These are phyloP conservation scores for Daldinia decipiens DNA, from an alignment of 495 filamentous ascomycete genomes.

Conservation along the genomic window DNA sequence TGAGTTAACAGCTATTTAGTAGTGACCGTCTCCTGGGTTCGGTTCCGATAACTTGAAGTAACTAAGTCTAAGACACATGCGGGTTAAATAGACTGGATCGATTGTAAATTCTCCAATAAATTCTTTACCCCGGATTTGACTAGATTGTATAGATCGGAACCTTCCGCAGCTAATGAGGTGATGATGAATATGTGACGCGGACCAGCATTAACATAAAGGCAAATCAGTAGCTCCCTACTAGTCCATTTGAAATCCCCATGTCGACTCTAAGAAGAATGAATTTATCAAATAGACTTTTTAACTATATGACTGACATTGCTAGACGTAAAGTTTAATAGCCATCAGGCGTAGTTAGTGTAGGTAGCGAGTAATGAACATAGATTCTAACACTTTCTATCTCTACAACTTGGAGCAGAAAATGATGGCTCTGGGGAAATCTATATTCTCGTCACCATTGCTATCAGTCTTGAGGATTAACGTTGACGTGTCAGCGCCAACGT, in stretches of 20 bases:
- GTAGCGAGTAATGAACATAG: slow-evolving; percentile 30
- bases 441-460: background rate
- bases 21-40: too few species aligned
- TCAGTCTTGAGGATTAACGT: background rate
- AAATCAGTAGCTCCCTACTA: background rate
- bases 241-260: background rate
- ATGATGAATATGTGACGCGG: slow-evolving; percentile 33
- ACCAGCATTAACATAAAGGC: background rate
- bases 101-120: background rate
- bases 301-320: background rate
- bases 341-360: slow-evolving; percentile 5
- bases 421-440: background rate
- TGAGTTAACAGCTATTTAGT: too few species aligned
- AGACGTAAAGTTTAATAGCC: background rate
- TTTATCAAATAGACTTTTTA: background rate
- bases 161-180: slow-evolving; percentile 8
- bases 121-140: background rate
- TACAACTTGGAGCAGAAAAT: slow-evolving; percentile 3
- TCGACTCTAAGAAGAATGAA: background rate
- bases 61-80: too few species aligned
- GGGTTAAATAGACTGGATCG: background rate
- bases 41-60: too few species aligned
- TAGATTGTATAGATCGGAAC: background rate
- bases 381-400: slow-evolving; percentile 6
- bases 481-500: background rate